phyloP scores from a whole-genome alignment of 176 grass and related monocot species.

The Musa beccarii region DNA sequence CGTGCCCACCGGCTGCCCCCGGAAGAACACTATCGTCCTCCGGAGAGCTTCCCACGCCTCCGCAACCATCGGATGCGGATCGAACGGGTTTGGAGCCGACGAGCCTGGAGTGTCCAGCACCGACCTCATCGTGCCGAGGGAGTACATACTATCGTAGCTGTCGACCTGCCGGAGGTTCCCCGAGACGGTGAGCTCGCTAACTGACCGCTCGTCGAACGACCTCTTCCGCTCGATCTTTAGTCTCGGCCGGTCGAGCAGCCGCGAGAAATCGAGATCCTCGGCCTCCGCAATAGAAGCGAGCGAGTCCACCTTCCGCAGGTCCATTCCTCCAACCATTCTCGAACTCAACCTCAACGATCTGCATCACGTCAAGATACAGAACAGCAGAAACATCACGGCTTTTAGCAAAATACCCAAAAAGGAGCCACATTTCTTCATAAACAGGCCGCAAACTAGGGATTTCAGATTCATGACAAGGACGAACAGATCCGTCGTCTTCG shows the following conservation, averaged over 20 bases:
- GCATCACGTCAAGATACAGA: neutral
- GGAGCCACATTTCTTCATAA: neutral
- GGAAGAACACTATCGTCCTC: neutral
- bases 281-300: neutral
- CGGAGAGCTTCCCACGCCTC: slow-evolving; percentile 4
- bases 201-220: neutral
- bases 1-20: neutral
- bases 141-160: neutral
- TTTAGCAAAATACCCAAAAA: neutral
- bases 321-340: neutral
- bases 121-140: neutral
- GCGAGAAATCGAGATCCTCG: slow-evolving; percentile 1
- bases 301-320: neutral
- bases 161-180: neutral
- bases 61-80: slow-evolving; percentile 3
- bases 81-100: neutral
- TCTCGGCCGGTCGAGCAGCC: neutral
- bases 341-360: neutral
- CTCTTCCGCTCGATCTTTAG: slow-evolving; percentile 5
- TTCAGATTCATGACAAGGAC: too few relatives aligned
- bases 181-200: neutral
- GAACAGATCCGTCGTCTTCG: too few relatives aligned
- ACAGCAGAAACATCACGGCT: neutral
- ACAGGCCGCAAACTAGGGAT: neutral
- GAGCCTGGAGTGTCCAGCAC: neutral